Conservation (phyloP, 306 rosid species). For the Ceratonia siliqua region DNA sequence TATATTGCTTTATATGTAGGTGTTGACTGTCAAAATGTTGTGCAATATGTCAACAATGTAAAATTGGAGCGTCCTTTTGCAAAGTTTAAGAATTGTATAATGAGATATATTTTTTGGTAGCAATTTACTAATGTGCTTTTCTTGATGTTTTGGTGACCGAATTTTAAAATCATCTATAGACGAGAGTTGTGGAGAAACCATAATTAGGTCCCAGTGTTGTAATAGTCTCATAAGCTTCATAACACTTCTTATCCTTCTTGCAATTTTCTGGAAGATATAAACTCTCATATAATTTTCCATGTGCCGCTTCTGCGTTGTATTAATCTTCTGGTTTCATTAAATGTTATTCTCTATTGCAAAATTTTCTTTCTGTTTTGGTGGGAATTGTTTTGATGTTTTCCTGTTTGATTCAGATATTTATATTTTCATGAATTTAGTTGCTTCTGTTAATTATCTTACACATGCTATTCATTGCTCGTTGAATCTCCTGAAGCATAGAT, state of each 20-base stretch:
- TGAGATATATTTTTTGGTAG: neutral
- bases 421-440: conserved; percentile 9
- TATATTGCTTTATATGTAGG: neutral
- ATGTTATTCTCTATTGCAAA: conserved; percentile 7
- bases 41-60: conserved; percentile 8
- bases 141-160: neutral
- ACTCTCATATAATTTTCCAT: neutral
- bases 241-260: neutral
- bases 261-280: neutral
- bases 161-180: neutral
- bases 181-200: neutral
- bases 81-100: neutral
- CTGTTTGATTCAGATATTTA: neutral
- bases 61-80: neutral
- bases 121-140: neutral
- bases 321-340: neutral
- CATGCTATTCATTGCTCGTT: conserved; percentile 17
- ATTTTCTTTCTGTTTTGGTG: too few species aligned
- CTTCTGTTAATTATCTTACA: conserved; percentile 25
- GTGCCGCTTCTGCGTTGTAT: neutral
- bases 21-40: neutral
- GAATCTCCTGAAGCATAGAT: conserved; percentile 3
- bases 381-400: neutral
- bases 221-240: neutral
- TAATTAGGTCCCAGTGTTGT: too few species aligned